Conservation (phyloP, 2,329 filamentous ascomycete genomes). For the Aspergillus sojae region DNA sequence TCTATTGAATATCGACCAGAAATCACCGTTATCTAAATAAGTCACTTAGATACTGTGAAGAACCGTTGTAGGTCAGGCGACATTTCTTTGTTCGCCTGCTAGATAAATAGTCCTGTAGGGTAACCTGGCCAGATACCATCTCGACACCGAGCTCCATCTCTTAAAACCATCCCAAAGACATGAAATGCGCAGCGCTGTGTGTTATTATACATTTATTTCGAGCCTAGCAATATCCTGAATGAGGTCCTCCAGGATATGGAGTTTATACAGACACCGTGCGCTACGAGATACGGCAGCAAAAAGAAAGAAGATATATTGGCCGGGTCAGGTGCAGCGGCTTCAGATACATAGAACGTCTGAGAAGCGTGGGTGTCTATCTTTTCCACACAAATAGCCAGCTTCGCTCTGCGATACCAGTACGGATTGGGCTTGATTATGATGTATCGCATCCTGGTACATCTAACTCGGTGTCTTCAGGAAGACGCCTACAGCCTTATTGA, state of each 20-base stretch:
- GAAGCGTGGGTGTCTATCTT: background rate
- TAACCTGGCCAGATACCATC: background rate
- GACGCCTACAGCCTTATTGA: background rate
- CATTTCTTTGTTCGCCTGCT: background rate
- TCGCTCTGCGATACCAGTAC: background rate
- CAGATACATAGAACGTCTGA: rapidly evolving
- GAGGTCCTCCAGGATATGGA: background rate
- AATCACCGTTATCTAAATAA: background rate
- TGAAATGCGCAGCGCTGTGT: background rate
- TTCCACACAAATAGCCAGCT: no score
- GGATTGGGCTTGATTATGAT: background rate
- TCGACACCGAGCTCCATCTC: background rate
- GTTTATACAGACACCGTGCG: no score
- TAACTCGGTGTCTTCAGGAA: background rate
- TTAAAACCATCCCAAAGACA: background rate
- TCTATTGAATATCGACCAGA: background rate
- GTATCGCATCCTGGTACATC: no score
- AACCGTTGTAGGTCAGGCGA: background rate
- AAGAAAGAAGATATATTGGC: background rate
- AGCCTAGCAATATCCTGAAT: background rate
- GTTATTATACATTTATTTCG: background rate
- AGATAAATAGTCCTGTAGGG: background rate
- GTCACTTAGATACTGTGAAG: background rate
- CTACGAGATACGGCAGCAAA: background rate
- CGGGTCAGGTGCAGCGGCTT: no score